phyloP scores from a whole-genome alignment of 169 alveolate species.

The Amoebophrya sp. region DNA sequence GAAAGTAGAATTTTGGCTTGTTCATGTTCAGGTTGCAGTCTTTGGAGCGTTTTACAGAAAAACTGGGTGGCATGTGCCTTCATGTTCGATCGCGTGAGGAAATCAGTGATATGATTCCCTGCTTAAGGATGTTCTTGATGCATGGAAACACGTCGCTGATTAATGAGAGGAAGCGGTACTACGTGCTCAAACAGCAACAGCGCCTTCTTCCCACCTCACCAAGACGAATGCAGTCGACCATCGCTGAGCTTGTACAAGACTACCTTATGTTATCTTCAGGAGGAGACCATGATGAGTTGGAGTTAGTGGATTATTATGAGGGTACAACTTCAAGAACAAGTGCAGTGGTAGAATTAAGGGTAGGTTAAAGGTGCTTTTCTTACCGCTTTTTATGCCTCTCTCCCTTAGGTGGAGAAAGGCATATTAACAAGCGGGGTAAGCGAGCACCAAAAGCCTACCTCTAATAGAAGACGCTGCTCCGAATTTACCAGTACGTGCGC shows the following conservation, averaged over 20 bases:
- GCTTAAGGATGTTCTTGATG: neutral
- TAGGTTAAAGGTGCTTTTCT: no score
- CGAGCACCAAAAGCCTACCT: no score
- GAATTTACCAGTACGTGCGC: no score
- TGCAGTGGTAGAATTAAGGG: no score
- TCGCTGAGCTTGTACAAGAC: neutral
- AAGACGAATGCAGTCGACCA: neutral
- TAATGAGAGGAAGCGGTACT: neutral
- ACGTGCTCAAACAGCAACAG: slow-evolving; percentile 20
- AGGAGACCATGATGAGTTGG: neutral
- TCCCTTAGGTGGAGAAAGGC: no score
- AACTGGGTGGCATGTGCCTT: neutral
- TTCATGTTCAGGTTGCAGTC: no score
- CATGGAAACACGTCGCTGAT: slow-evolving; percentile 3
- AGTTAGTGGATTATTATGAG: neutral
- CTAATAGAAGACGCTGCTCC: no score
- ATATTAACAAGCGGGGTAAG: no score
- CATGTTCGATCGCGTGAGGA: neutral
- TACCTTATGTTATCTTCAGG: no score
- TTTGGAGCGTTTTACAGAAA: neutral
- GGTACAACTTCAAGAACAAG: no score
- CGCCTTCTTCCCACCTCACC: neutral
- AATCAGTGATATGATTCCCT: neutral
- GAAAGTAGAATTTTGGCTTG: no score
- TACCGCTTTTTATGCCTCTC: no score